A percentile compares a stretch with the other conserved stretches of the same genome.
Conservation (phyloP, 1,284 basidiomycete species). For the Cryptococcus sp. region DNA sequence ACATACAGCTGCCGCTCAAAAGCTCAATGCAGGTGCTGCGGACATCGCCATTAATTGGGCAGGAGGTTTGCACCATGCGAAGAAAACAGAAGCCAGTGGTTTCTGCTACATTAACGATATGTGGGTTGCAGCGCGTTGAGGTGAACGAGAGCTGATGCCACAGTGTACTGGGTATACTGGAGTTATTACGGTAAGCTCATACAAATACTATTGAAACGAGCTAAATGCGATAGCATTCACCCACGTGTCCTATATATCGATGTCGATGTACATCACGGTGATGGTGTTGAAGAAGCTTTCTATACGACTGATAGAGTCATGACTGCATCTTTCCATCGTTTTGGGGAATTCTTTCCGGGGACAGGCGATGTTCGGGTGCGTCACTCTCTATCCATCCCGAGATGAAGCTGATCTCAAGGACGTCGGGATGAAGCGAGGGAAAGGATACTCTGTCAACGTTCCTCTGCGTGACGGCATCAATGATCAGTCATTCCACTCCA, state of each 20-base stretch:
- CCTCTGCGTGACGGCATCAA: conserved; percentile 91
- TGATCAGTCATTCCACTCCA: conserved; percentile 66
- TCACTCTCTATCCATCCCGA: background rate
- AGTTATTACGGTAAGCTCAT: conserved; percentile 65
- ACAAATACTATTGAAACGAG: background rate
- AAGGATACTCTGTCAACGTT: conserved; percentile 87
- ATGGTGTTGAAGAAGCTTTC: conserved; percentile 98
- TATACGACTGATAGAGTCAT: conserved; percentile 96
- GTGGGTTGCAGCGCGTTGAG: conserved; percentile 23
- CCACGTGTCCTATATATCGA: conserved; percentile 94
- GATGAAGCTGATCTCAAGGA: conserved; percentile 53
- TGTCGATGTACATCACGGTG: conserved; percentile 97
- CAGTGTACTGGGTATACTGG: conserved; percentile 84
- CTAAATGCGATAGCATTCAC: conserved; percentile 50
- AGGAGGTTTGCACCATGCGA: conserved; percentile 95
- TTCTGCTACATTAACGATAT: conserved; percentile 96
- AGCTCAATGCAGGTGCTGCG: conserved; percentile 72
- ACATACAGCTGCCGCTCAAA: conserved; percentile 67
- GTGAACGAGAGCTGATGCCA: conserved; percentile 3
- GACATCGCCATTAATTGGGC: conserved; percentile 98
- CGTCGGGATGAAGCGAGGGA: conserved; percentile 77
- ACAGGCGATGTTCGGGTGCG: conserved; percentile 68
- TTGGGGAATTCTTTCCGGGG: conserved; percentile 95
- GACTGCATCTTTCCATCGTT: conserved; percentile 94
- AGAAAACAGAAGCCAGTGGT: conserved; percentile 91